A percentile compares a stretch with the other conserved stretches of the same genome.
These are phyloP conservation scores for Wallacemonas collosoma DNA, from an alignment of 208 protist species.

Conservation along the genomic window DNA sequence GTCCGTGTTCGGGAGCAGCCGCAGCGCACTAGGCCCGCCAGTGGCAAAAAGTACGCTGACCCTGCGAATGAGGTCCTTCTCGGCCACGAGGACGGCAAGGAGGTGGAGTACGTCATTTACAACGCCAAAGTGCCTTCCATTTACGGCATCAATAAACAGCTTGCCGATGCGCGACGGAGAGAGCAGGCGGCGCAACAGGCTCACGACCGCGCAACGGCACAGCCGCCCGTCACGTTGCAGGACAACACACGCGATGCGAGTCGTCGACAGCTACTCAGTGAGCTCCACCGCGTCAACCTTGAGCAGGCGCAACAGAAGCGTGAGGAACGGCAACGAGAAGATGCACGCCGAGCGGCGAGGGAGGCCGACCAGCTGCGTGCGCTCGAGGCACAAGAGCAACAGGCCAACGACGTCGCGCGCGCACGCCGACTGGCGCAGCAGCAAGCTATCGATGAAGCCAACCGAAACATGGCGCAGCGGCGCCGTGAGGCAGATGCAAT, in stretches of 20 bases:
- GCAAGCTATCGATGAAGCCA: slow-evolving; percentile 11
- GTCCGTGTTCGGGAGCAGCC: not conserved
- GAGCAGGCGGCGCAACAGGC: slow-evolving; percentile 18
- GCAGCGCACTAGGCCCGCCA: not conserved
- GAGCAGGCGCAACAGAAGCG: slow-evolving; percentile 50
- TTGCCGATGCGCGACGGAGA: slow-evolving; percentile 44
- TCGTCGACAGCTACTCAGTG: slow-evolving; percentile 37
- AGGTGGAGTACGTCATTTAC: slow-evolving; percentile 71
- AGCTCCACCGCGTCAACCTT: slow-evolving; percentile 47
- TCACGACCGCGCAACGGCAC: not conserved
- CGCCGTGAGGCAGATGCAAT: slow-evolving; percentile 11
- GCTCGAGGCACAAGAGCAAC: slow-evolving; percentile 20
- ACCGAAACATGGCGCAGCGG: slow-evolving; percentile 3
- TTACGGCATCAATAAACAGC: slow-evolving; percentile 60
- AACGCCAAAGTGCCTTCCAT: slow-evolving; percentile 65
- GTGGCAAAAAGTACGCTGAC: slow-evolving; percentile 36
- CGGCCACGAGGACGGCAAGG: slow-evolving; percentile 27
- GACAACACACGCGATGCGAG: slow-evolving; percentile 23
- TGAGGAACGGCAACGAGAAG: slow-evolving; percentile 40
- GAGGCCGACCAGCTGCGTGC: slow-evolving; percentile 25
- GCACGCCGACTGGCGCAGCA: not conserved
- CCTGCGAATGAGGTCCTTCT: slow-evolving; percentile 59
- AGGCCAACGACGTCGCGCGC: slow-evolving; percentile 14
- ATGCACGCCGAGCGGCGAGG: slow-evolving; percentile 14
- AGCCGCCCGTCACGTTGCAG: slow-evolving; percentile 6